A percentile compares a stretch with the other conserved stretches of the same genome.
These are phyloP conservation scores for Phytopythium helicoides DNA, from an alignment of 352 stramenopile genomes.

Conservation along the genomic window DNA sequence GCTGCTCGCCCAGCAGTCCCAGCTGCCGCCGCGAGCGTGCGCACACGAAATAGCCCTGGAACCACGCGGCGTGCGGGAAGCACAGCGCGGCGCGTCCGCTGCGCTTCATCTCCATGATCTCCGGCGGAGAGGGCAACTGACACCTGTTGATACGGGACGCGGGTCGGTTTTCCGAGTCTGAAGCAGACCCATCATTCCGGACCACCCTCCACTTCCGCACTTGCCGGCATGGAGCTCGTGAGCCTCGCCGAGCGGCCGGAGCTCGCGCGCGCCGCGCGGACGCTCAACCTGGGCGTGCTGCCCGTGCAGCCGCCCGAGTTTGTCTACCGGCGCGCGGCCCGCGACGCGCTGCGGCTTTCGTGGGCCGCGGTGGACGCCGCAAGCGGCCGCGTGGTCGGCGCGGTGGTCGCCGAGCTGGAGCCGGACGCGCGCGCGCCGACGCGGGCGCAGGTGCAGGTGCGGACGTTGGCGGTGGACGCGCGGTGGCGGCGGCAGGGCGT, in stretches of 20 bases:
- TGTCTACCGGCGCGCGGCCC: conserved; percentile 61
- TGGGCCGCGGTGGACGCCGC: conserved; percentile 30
- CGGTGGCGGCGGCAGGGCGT: conserved; percentile 36
- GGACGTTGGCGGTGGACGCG: conserved; percentile 36
- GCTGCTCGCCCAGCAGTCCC: conserved; percentile 56
- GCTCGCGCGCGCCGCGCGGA: conserved; percentile 51
- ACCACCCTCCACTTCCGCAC: neutral
- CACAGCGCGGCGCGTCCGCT: conserved; percentile 49
- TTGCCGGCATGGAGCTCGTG: conserved; percentile 29
- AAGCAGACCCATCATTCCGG: neutral
- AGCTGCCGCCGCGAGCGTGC: conserved; percentile 32
- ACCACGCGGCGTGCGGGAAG: conserved; percentile 52
- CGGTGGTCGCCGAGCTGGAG: conserved; percentile 41
- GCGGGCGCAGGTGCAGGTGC: conserved; percentile 30
- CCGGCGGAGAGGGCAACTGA: neutral
- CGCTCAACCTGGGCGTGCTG: conserved; percentile 66
- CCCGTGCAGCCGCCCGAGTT: conserved; percentile 59
- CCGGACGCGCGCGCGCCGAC: conserved; percentile 10
- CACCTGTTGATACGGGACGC: too few relatives aligned
- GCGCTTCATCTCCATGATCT: conserved; percentile 20
- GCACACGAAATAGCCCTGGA: conserved; percentile 66
- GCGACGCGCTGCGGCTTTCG: conserved; percentile 36
- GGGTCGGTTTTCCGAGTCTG: neutral
- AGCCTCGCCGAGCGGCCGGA: conserved; percentile 35
- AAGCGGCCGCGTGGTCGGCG: conserved; percentile 15